Conservation (phyloP, 1,284 basidiomycete genomes). For the Irpex sp. region DNA sequence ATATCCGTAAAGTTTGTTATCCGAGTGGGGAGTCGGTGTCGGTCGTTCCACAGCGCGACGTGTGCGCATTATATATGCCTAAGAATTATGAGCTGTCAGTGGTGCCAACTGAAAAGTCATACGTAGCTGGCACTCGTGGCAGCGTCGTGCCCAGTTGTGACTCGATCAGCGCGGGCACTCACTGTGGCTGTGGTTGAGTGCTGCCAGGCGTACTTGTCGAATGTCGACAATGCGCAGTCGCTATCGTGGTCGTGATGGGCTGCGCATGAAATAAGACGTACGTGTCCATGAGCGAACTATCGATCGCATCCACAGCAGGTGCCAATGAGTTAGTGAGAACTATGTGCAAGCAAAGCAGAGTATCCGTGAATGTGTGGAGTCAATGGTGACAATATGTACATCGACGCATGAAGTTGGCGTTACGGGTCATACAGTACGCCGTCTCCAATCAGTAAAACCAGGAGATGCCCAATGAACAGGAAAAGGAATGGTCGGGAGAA, state of each 20-base stretch:
- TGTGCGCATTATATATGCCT: neutral
- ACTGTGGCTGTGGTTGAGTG: too few species aligned
- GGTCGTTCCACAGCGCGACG: neutral
- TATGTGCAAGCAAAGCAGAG: slow-evolving; percentile 14
- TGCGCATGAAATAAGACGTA: neutral
- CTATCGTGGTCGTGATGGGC: neutral
- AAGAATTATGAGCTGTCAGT: neutral
- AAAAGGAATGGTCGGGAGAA: slow-evolving; percentile 19
- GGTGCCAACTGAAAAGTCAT: neutral
- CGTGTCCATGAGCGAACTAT: neutral
- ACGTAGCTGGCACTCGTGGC: neutral
- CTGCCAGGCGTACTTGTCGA: too few species aligned
- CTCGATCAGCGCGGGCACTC: neutral
- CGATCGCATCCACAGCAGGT: too few species aligned
- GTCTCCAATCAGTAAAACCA: slow-evolving; percentile 23
- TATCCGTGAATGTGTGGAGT: slow-evolving; percentile 19
- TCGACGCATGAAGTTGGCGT: slow-evolving; percentile 16
- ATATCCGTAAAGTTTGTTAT: neutral
- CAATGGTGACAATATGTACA: slow-evolving; percentile 28
- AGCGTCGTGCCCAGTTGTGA: neutral
- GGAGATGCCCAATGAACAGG: slow-evolving; percentile 27
- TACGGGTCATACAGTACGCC: slow-evolving; percentile 12
- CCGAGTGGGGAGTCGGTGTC: neutral
- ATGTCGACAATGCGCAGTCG: neutral
- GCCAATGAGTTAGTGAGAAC: too few species aligned